Base-by-base conservation (phyloP, 106 monocot genomes). In the Gastrodia elata region DNA sequence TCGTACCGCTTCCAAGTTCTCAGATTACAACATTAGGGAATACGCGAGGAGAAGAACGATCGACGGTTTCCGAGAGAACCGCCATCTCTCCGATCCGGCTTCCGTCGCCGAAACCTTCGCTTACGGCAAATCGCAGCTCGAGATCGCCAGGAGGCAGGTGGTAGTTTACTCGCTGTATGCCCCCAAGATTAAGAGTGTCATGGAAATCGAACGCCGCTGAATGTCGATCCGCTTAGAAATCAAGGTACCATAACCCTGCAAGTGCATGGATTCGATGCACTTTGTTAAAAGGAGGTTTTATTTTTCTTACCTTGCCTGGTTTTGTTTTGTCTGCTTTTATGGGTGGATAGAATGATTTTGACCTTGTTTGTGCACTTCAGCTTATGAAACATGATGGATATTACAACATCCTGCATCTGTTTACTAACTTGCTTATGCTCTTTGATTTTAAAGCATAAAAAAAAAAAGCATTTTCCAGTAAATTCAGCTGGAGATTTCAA, bases 11-110 rank as follows among this genome's bases (percentile, higher is more conserved):
- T 20, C 81, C 16, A 88, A 86, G 81, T 98, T 93, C 80, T 11
- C 81, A 49, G 91, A 93, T 64, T 98, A 93, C 91, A 98, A 93
- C 82, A 74, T 98, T 14, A 77, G 93, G 40, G 88, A 98, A 85
- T 98, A 93, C 83, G 65, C 77, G 5, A 81, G 70, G 75, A 32
- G 83, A 44, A 73, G 97, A 30, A 49, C 83, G 14, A 57, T 87
- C 48, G 93, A 90, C 27, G 88, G 65, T 3, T 98, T 98, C 78
- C 84, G 86, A 8, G 77, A 85, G 77, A 87, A 87, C 71, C 57
- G 71, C 26, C 69, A 5, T 44, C 80, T 98, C 57, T 67, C 83
- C 18, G 93, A 93, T 32, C 80, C 88, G 8, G 46, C 84, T 8
- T 39, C 88, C 26, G 44, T 79, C 27, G 75, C 86, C 20, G 18